These are phyloP conservation scores for Aspergillus sp. DNA, from an alignment of 2,329 filamentous ascomycete genomes.

Conservation along the genomic window DNA sequence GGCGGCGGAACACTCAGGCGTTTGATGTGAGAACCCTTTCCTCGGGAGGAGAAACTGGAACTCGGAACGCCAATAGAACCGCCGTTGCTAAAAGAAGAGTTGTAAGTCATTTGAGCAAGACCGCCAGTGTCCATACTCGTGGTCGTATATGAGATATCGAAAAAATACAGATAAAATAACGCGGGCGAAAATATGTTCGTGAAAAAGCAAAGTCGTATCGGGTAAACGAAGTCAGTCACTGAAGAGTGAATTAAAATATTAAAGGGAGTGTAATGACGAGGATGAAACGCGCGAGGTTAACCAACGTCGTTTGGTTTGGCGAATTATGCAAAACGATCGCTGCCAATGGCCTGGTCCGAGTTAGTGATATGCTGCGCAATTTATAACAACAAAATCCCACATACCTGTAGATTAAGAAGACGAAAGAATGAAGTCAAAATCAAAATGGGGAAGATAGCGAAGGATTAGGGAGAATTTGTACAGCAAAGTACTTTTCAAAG, in stretches of 20 bases:
- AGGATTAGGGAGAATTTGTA: slow-evolving; percentile 14
- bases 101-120: slow-evolving; percentile 99
- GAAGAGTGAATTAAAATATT: slow-evolving; percentile 26
- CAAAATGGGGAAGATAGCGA: slow-evolving; percentile 8
- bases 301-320: slow-evolving; percentile 4
- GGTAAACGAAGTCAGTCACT: slow-evolving; percentile 20
- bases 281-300: slow-evolving; percentile 10
- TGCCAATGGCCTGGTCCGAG: slow-evolving; percentile 1
- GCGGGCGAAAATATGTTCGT: neutral
- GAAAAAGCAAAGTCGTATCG: slow-evolving; percentile 6
- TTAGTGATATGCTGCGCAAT: slow-evolving; percentile 3
- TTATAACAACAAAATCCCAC: neutral
- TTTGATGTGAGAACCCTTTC: slow-evolving; percentile 81
- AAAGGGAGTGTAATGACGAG: slow-evolving; percentile 15
- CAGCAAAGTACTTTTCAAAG: slow-evolving; percentile 5
- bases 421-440: slow-evolving; percentile 3
- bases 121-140: slow-evolving; percentile 80
- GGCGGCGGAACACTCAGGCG: slow-evolving; percentile 71
- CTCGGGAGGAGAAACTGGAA: slow-evolving; percentile 76
- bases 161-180: slow-evolving; percentile 2
- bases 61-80: slow-evolving; percentile 65
- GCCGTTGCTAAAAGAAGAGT: slow-evolving; percentile 61
- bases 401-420: slow-evolving; percentile 10
- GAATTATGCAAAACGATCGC: slow-evolving; percentile 9
- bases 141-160: slow-evolving; percentile 17